A percentile compares a stretch with the other conserved stretches of the same genome.
phyloP scores from a whole-genome alignment of 768 basidiomycete genomes.

The Wakefieldia striispora region DNA sequence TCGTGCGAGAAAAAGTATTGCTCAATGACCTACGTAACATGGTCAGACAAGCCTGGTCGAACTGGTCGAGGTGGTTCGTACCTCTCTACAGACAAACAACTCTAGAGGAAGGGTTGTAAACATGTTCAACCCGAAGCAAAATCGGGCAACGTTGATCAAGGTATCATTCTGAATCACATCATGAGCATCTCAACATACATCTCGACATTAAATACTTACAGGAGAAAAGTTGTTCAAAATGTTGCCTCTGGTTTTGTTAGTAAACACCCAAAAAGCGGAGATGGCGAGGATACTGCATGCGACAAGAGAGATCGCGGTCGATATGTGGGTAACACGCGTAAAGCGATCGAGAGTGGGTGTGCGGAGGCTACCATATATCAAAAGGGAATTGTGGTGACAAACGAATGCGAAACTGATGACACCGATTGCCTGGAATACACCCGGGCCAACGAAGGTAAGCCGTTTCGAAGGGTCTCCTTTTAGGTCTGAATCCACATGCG shows the following conservation, averaged over 20 bases:
- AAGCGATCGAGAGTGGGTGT: slow-evolving; percentile 96
- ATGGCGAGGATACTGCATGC: slow-evolving; percentile 84
- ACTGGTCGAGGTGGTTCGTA: slow-evolving; percentile 25
- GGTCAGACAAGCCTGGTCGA: background rate
- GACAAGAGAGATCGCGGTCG: slow-evolving; percentile 78
- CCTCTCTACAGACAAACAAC: slow-evolving; percentile 96
- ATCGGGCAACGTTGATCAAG: slow-evolving; percentile 93
- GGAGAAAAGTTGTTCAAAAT: slow-evolving; percentile 92
- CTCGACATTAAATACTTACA: slow-evolving; percentile 37
- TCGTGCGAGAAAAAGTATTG: slow-evolving; percentile 94
- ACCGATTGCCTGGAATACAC: slow-evolving; percentile 92
- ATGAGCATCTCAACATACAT: slow-evolving; percentile 1
- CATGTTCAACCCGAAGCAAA: slow-evolving; percentile 96
- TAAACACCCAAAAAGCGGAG: slow-evolving; percentile 85
- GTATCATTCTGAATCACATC: slow-evolving; percentile 59
- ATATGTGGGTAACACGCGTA: slow-evolving; percentile 88
- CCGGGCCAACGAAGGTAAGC: slow-evolving; percentile 73
- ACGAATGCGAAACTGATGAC: slow-evolving; percentile 98
- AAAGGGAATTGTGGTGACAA: slow-evolving; percentile 95
- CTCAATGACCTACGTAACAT: slow-evolving; percentile 71
- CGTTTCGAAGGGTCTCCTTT: slow-evolving; percentile 75
- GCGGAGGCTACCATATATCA: slow-evolving; percentile 91
- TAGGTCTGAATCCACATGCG: slow-evolving; percentile 65
- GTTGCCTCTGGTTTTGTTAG: slow-evolving; percentile 91
- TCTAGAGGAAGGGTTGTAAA: slow-evolving; percentile 97